Evolutionary conservation across 2,329 filamentous ascomycete species (phyloP).

Genomic region (Pleurostoma richardsiae): DNA sequence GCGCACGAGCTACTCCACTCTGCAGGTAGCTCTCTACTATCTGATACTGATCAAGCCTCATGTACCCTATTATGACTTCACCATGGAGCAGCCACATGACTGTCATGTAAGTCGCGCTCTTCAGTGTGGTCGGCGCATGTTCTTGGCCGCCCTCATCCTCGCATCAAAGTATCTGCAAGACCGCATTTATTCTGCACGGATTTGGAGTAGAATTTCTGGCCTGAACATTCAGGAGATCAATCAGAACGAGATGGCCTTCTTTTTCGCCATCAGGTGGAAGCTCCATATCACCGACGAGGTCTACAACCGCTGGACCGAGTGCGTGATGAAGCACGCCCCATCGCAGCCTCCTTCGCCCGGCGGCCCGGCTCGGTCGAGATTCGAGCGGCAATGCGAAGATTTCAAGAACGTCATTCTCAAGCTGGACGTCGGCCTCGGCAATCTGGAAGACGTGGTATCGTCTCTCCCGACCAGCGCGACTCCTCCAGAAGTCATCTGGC

Average conservation of each 20-base stretch:
- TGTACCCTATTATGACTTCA: conserved; percentile 78
- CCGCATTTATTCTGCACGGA: conserved; percentile 92
- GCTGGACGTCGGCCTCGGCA: conserved; percentile 53
- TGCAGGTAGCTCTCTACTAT: conserved; percentile 96
- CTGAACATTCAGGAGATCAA: conserved; percentile 91
- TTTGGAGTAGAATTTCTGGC: conserved; percentile 99
- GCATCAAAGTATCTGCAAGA: conserved; percentile 98
- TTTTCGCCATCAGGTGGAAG: conserved; percentile 87
- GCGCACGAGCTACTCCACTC: conserved; percentile 92
- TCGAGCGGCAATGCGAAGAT: conserved; percentile 42
- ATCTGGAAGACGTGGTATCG: conserved; percentile 48
- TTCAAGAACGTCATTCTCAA: conserved; percentile 56
- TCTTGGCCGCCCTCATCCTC: conserved; percentile 87
- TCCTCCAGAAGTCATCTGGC: conserved; percentile 26
- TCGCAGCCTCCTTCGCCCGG: conserved; percentile 52
- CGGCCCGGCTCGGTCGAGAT: conserved; percentile 28
- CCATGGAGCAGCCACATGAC: conserved; percentile 76
- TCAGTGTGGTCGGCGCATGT: conserved; percentile 96
- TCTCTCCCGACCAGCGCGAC: conserved; percentile 19
- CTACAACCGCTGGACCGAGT: conserved; percentile 91
- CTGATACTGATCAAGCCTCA: conserved; percentile 89
- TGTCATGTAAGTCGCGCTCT: conserved; percentile 70
- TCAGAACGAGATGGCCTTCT: conserved; percentile 89
- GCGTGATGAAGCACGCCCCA: conserved; percentile 81
- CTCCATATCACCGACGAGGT: conserved; percentile 86